Evolutionary conservation across 2,329 filamentous ascomycete species (phyloP).

Genomic region (Trichoderma lentiforme): DNA sequence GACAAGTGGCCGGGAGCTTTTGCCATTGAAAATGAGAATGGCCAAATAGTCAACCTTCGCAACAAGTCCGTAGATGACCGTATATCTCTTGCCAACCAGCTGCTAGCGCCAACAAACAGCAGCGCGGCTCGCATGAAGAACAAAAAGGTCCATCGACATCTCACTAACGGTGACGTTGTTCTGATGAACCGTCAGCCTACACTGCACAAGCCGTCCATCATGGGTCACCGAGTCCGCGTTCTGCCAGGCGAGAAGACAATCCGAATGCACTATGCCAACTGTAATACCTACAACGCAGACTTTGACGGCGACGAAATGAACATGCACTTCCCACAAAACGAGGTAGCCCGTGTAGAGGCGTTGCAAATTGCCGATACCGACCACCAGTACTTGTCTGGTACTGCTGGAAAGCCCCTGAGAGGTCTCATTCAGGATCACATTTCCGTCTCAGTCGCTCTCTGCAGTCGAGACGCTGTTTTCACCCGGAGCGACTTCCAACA

Average conservation of each 20-base stretch:
- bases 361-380: slow-evolving; percentile 93
- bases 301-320: slow-evolving; percentile 99
- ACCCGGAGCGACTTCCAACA: slow-evolving; percentile 85
- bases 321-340: slow-evolving; percentile 99
- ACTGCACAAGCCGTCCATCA: slow-evolving; percentile 97
- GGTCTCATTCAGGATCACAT: slow-evolving; percentile 98
- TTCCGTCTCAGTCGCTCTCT: slow-evolving; percentile 87
- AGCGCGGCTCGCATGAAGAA: slow-evolving; percentile 73
- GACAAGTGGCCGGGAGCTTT: slow-evolving; percentile 92
- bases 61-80: slow-evolving; percentile 87
- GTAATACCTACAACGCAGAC: slow-evolving; percentile 98
- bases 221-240: slow-evolving; percentile 92
- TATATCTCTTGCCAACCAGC: slow-evolving; percentile 83
- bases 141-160: slow-evolving; percentile 94
- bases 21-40: slow-evolving; percentile 93
- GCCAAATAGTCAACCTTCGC: slow-evolving; percentile 82
- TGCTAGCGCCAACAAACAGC: slow-evolving; percentile 78
- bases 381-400: slow-evolving; percentile 93
- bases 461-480: slow-evolving; percentile 89
- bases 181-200: slow-evolving; percentile 99
- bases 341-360: slow-evolving; percentile 88
- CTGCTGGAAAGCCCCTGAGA: slow-evolving; percentile 86
- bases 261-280: slow-evolving; percentile 99
- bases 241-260: slow-evolving; percentile 94
- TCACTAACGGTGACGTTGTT: slow-evolving; percentile 95